A percentile compares a stretch with the other conserved stretches of the same genome.
Evolutionary conservation across 2,329 filamentous ascomycete species (phyloP).

Genomic region (Diaporthe sp.): DNA sequence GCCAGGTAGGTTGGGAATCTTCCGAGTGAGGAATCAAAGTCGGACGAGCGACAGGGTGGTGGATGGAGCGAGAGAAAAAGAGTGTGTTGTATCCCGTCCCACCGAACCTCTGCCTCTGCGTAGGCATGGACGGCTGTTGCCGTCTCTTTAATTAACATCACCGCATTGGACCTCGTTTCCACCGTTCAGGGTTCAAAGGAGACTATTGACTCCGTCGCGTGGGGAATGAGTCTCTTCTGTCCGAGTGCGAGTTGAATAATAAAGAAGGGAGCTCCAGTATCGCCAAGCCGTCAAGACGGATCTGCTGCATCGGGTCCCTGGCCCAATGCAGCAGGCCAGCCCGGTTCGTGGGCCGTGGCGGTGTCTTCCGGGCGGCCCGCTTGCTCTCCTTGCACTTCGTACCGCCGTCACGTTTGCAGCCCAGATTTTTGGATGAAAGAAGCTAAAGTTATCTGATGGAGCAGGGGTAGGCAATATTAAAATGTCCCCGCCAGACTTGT

Average conservation of each 20-base stretch:
- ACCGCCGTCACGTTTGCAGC: neutral
- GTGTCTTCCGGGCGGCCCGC: neutral
- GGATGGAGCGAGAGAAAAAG: neutral
- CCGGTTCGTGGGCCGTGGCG: neutral
- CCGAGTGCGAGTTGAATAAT: neutral
- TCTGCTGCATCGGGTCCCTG: conserved; percentile 19
- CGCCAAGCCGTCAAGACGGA: conserved; percentile 5
- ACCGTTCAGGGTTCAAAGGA: neutral
- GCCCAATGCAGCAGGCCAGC: neutral
- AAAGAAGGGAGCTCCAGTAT: conserved; percentile 12
- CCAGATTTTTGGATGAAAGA: neutral
- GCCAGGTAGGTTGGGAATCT: neutral
- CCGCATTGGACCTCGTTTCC: neutral
- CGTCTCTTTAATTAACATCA: neutral
- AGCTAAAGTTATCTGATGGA: conserved; percentile 6
- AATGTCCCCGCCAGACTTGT: neutral
- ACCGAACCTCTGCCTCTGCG: neutral
- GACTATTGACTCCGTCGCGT: conserved; percentile 13
- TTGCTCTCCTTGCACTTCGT: neutral
- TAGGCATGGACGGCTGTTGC: neutral
- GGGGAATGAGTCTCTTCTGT: neutral
- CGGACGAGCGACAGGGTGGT: neutral
- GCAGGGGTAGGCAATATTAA: neutral
- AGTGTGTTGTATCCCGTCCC: neutral
- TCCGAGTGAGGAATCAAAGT: neutral